A percentile compares a stretch with the other conserved stretches of the same genome.
Conservation (phyloP, 2,329 filamentous ascomycete genomes). For the Cercospora janseana region DNA sequence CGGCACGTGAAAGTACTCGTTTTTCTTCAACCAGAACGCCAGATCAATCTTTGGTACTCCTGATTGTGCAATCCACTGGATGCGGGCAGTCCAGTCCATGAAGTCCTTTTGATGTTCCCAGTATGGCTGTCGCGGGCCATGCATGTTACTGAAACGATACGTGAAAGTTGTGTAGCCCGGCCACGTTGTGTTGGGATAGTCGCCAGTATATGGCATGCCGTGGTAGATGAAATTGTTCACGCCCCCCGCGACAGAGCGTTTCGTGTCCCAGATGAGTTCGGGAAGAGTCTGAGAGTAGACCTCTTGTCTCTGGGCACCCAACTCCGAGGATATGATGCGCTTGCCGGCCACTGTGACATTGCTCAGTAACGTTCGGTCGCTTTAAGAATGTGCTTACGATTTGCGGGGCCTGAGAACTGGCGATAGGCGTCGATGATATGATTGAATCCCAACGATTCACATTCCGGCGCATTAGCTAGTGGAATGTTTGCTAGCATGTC, state of each 20-base stretch:
- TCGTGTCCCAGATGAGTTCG: conserved; percentile 40
- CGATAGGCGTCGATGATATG: conserved; percentile 37
- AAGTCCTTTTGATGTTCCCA: conserved; percentile 43
- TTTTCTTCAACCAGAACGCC: conserved; percentile 41
- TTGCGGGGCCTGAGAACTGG: conserved; percentile 38
- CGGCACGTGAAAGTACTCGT: conserved; percentile 18
- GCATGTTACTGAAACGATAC: conserved; percentile 46
- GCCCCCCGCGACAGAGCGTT: conserved; percentile 42
- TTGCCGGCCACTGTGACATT: conserved; percentile 28
- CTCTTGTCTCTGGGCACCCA: conserved; percentile 33
- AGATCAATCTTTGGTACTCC: conserved; percentile 46
- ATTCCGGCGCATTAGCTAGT: conserved; percentile 37
- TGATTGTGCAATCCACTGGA: conserved; percentile 41
- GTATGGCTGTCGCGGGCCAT: conserved; percentile 42
- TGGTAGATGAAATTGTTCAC: conserved; percentile 50
- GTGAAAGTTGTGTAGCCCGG: conserved; percentile 48
- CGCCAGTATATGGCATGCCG: conserved; percentile 43
- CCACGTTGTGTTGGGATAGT: conserved; percentile 51
- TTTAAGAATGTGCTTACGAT: conserved; percentile 20
- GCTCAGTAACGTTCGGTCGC: neutral
- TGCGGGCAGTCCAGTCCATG: conserved; percentile 42
- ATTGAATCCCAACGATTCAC: conserved; percentile 38
- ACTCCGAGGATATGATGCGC: conserved; percentile 37
- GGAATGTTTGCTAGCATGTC: conserved; percentile 37
- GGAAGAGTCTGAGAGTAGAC: conserved; percentile 35